A percentile compares a stretch with the other conserved stretches of the same genome.
phyloP scores from a whole-genome alignment of 1,284 basidiomycete species.

The Tylopilus sp. region DNA sequence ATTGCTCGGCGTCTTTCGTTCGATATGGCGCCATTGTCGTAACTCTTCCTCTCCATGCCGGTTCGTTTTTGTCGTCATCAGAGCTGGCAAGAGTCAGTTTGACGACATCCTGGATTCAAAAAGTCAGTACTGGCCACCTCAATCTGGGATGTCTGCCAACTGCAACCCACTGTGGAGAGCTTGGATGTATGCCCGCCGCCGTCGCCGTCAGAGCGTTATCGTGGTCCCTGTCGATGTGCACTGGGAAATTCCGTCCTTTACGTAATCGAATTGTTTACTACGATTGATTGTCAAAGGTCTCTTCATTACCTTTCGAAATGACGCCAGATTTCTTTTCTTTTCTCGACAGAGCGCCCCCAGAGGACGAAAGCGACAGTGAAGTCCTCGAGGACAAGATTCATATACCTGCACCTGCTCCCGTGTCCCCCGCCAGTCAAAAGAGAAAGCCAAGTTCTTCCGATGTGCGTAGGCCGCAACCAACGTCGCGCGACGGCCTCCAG shows the following conservation, averaged over 20 bases:
- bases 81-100: too few relatives aligned
- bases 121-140: neutral
- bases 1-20: conserved; percentile 8
- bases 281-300: neutral
- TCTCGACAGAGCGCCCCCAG: conserved; percentile 19
- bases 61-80: too few relatives aligned
- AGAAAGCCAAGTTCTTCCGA: conserved; percentile 21
- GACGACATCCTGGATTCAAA: too few relatives aligned
- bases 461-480: neutral
- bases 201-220: neutral
- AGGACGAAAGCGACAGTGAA: conserved; percentile 26
- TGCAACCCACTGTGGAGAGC: neutral
- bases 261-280: neutral
- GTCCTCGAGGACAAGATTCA: neutral
- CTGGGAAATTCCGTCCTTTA: neutral
- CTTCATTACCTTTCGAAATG: conserved; percentile 13
- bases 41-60: too few relatives aligned
- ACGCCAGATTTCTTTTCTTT: conserved; percentile 31
- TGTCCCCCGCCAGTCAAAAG: conserved; percentile 15
- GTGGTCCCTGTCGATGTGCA: neutral
- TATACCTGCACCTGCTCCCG: neutral
- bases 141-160: neutral
- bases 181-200: neutral
- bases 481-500: conserved; percentile 10
- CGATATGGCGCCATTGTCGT: neutral